Evolutionary conservation across 768 basidiomycete species (phyloP), one percentile per base, ranked within the genome.

Genomic region (Gautieria morchelliformis): DNA sequence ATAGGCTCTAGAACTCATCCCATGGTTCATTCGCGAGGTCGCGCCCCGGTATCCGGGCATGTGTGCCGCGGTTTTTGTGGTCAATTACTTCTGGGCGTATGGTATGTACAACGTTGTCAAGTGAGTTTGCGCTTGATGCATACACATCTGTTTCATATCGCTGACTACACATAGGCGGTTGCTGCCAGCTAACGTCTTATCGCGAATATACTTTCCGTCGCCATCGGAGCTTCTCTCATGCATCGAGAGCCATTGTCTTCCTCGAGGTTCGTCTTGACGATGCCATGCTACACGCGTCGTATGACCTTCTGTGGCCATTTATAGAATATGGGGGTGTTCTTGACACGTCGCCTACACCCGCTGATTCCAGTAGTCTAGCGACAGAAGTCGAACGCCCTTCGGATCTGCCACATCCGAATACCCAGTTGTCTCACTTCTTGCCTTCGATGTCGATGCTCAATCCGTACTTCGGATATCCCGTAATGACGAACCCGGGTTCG

Each of bases 391-490:
- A 33, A 27, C 48, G 12, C 14, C 48, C 5, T 46, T 27, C 44
- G 19, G 32, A 24, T 45, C 35, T 41, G 32, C 35, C 39, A 24
- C 17, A n/a, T 50, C 20, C 48, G 15, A 56, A 48, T 42, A 51
- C 22, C 35, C 35, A 42, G 12, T 30, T 55, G 45, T 39, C 59
- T 17, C 17, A 22, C 11, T 40, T 47, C 17, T 61, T 81, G 42
- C 74, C 83, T 9, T 75, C 84, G 19, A 80, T 78, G 32, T 88
- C 87, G 27, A 65, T 71, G 39, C 69, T 79, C 41, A 89, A 88
- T 61, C 88, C 88, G 1, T 89, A 83, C 69, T 90, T 80, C 60
- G 87, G 87, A 4, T 89, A 89, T 64, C 84, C 87, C 6, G 74
- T 75, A 12, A 37, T 57, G 11, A 37, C 27, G 7, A 33, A 62